These are phyloP conservation scores for Scedosporium apiospermum DNA, from an alignment of 2,329 filamentous ascomycete species.

Conservation along the genomic window DNA sequence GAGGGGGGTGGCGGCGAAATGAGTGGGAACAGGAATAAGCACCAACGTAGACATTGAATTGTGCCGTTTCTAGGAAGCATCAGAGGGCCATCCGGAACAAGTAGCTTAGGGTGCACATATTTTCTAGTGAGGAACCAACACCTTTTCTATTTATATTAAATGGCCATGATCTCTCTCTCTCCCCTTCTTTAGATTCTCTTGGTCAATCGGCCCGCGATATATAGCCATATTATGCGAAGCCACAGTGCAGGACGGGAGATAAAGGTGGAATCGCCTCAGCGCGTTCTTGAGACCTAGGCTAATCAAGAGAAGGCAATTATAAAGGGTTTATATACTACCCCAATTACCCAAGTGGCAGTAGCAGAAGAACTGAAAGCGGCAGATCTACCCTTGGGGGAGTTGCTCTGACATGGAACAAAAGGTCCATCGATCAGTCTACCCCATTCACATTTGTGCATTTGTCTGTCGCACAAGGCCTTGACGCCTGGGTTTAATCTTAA, in stretches of 20 bases:
- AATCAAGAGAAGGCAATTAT: neutral
- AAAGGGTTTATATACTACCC: neutral
- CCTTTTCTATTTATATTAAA: neutral
- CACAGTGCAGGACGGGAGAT: too few species aligned
- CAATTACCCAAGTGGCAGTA: neutral
- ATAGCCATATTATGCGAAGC: neutral
- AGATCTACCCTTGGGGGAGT: neutral
- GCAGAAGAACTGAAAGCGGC: neutral
- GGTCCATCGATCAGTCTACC: neutral
- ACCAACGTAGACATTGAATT: neutral
- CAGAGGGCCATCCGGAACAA: neutral
- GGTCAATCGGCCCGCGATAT: neutral
- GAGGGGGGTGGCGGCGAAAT: neutral
- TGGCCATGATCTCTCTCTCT: neutral
- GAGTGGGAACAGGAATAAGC: neutral
- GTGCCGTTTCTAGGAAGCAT: neutral
- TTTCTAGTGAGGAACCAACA: neutral
- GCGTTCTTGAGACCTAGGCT: neutral
- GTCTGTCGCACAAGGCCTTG: too few species aligned
- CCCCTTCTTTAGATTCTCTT: slow-evolving; percentile 4
- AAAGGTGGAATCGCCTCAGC: neutral
- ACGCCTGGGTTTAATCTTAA: too few species aligned
- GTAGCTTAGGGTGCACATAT: neutral
- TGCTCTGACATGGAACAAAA: neutral
- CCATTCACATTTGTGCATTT: too few species aligned